Percentiles rank a stretch among this genome's conserved stretches.
Conservation (phyloP, 176 grass and related monocot genomes). For the Poa pratensis region DNA sequence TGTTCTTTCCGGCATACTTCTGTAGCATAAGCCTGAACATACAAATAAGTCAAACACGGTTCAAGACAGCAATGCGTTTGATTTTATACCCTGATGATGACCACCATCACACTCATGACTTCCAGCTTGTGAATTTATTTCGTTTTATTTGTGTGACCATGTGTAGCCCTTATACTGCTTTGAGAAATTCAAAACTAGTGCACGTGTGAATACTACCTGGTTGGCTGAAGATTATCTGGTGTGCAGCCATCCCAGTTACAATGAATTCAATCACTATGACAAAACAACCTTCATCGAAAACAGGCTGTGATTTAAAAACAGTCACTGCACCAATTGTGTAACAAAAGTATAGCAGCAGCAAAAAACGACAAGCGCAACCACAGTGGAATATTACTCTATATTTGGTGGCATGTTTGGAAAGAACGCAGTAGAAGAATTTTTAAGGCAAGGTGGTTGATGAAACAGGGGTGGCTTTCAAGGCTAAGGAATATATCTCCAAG, state of each 20-base stretch:
- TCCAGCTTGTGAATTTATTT: not conserved
- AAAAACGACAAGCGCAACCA: no score
- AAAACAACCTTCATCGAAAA: not conserved
- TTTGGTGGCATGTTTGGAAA: no score
- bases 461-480: no score
- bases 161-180: slow-evolving; percentile 4
- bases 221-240: not conserved
- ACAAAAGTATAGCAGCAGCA: no score
- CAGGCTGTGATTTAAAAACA: not conserved
- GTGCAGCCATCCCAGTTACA: not conserved
- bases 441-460: no score
- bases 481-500: no score
- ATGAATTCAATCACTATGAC: no score
- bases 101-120: not conserved
- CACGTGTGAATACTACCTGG: not conserved
- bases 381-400: no score
- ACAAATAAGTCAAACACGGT: not conserved
- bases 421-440: no score
- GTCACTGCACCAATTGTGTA: not conserved
- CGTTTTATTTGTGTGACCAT: not conserved
- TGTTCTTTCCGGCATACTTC: slow-evolving; percentile 68
- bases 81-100: slow-evolving; percentile 6
- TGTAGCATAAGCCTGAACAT: slow-evolving; percentile 72
- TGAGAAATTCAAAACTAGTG: not conserved
- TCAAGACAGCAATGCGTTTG: not conserved